A percentile compares a stretch with the other conserved stretches of the same genome.
Conservation (phyloP, 331 rosid genomes). For the Prunus yedoensis region DNA sequence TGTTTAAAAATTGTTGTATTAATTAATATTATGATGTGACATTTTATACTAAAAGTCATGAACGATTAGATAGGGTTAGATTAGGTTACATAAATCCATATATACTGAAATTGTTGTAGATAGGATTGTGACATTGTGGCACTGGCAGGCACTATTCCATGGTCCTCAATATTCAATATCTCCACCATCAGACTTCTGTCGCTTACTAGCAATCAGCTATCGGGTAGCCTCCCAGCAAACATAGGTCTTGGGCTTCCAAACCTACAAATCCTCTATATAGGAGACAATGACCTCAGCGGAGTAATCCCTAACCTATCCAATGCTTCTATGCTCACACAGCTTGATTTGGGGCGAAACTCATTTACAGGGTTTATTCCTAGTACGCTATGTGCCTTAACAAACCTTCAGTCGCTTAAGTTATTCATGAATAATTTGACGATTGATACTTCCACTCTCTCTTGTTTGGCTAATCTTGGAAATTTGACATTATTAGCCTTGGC, state of each 20-base stretch:
- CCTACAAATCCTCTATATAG: background rate
- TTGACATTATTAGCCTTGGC: rapidly evolving
- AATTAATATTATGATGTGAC: too few relatives aligned
- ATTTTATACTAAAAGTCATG: too few relatives aligned
- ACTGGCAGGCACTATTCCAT: too few relatives aligned
- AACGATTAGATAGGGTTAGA: too few relatives aligned
- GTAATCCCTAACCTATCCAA: slow-evolving; percentile 27
- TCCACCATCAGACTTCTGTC: background rate
- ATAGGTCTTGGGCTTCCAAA: slow-evolving; percentile 19
- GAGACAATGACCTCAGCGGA: slow-evolving; percentile 4
- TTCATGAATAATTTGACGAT: too few relatives aligned
- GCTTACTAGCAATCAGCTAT: background rate
- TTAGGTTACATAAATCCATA: too few relatives aligned
- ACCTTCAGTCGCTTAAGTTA: slow-evolving; percentile 5
- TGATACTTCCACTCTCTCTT: too few relatives aligned
- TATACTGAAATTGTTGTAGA: too few relatives aligned
- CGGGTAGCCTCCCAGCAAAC: slow-evolving; percentile 23
- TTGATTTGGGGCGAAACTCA: background rate
- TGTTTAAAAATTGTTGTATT: too few relatives aligned
- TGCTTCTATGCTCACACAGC: background rate
- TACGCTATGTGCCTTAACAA: background rate
- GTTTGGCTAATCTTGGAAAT: too few relatives aligned
- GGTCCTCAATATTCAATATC: background rate
- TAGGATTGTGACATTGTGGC: too few relatives aligned
- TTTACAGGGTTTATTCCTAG: slow-evolving; percentile 15